Percentiles rank a stretch among this genome's conserved stretches.
Evolutionary conservation across 1,284 basidiomycete species (phyloP).

Genomic region (Pulchroboletus neoregius): DNA sequence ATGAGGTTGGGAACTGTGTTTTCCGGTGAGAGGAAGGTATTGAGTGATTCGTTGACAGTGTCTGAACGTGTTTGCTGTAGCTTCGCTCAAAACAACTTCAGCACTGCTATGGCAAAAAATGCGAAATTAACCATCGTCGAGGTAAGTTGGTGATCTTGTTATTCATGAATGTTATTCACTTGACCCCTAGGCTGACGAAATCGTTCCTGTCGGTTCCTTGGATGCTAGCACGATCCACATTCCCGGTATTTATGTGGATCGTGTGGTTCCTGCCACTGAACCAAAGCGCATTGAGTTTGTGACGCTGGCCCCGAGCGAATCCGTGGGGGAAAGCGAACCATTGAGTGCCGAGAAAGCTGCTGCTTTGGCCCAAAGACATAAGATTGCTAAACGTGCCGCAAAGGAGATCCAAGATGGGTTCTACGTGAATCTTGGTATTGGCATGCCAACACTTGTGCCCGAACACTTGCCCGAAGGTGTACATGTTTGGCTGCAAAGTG

Average conservation of each 20-base stretch:
- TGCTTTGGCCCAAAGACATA: slow-evolving; percentile 42
- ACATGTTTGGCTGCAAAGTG: slow-evolving; percentile 90
- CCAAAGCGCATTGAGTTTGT: slow-evolving; percentile 80
- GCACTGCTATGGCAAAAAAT: slow-evolving; percentile 81
- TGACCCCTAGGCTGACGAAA: slow-evolving; percentile 73
- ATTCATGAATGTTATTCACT: slow-evolving; percentile 2
- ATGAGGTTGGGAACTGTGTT: slow-evolving; percentile 84
- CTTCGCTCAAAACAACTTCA: slow-evolving; percentile 89
- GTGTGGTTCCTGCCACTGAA: slow-evolving; percentile 75
- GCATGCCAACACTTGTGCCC: slow-evolving; percentile 93
- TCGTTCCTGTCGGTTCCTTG: slow-evolving; percentile 83
- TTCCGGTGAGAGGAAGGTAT: slow-evolving; percentile 53
- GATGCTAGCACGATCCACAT: slow-evolving; percentile 83
- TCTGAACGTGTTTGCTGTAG: slow-evolving; percentile 36
- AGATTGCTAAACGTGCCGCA: slow-evolving; percentile 27
- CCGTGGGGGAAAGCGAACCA: slow-evolving; percentile 26
- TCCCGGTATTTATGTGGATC: slow-evolving; percentile 85
- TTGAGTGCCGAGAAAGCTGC: slow-evolving; percentile 50
- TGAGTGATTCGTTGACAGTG: not conserved
- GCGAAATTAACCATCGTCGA: slow-evolving; percentile 91
- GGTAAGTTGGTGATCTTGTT: slow-evolving; percentile 37
- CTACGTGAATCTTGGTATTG: slow-evolving; percentile 78
- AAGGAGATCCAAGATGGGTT: slow-evolving; percentile 87
- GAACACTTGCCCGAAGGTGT: slow-evolving; percentile 76
- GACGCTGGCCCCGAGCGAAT: slow-evolving; percentile 52